phyloP scores from a whole-genome alignment of 805 yeast species.

The Saccharomycopsis sp. region DNA sequence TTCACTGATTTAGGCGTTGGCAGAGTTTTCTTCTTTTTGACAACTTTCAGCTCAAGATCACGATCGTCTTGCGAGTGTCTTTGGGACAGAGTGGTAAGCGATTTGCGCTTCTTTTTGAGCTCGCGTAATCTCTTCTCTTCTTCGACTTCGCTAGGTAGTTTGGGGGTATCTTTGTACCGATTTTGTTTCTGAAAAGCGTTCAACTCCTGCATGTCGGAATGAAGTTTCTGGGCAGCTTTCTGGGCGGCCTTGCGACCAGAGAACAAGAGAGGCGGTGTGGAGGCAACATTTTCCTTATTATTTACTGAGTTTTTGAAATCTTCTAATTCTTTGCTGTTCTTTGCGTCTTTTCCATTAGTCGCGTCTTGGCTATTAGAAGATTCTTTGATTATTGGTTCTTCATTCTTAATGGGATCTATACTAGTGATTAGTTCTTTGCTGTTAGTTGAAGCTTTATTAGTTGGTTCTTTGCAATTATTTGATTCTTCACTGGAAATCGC shows the following conservation, averaged over 20 bases:
- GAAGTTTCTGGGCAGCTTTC: conserved; percentile 60
- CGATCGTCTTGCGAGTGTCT: not conserved
- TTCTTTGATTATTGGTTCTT: no score
- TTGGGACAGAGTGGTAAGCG: not conserved
- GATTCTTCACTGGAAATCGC: no score
- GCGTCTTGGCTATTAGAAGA: no score
- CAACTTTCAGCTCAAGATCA: not conserved
- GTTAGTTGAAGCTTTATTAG: no score
- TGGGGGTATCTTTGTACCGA: conserved; percentile 33
- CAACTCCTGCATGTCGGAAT: conserved; percentile 60
- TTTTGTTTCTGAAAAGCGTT: conserved; percentile 56
- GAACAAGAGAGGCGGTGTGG: conserved; percentile 15
- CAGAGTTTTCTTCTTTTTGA: not conserved
- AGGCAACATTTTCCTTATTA: conserved; percentile 13
- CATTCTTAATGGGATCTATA: no score
- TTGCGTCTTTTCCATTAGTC: no score
- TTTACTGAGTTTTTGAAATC: no score
- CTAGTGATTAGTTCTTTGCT: no score
- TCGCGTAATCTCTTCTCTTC: conserved; percentile 20
- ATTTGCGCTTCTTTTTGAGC: conserved; percentile 5
- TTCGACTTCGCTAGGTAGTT: conserved; percentile 36
- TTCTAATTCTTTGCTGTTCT: no score
- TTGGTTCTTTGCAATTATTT: no score
- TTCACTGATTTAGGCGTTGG: not conserved
- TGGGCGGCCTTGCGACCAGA: conserved; percentile 52